phyloP scores from a whole-genome alignment of 176 grass and related monocot species.

The Juncus effusus region DNA sequence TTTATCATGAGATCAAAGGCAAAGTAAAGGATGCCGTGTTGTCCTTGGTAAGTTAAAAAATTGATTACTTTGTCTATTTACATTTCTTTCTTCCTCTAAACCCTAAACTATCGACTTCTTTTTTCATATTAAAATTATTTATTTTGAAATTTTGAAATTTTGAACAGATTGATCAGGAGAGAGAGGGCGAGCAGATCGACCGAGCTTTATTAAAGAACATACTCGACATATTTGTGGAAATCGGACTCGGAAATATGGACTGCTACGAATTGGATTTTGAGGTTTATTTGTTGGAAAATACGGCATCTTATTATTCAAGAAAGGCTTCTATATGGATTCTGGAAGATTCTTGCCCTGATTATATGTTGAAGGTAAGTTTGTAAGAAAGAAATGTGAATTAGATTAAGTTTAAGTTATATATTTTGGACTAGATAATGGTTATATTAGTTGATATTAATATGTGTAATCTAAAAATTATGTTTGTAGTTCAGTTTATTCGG shows the following conservation, averaged over 20 bases:
- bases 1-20: conserved; percentile 83
- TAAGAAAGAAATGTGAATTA: neutral
- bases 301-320: conserved; percentile 78
- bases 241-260: conserved; percentile 66
- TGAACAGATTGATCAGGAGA: conserved; percentile 81
- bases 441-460: no score
- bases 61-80: conserved; percentile 9
- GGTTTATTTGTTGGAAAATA: conserved; percentile 77
- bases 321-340: conserved; percentile 94
- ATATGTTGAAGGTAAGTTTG: conserved; percentile 84
- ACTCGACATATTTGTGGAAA: conserved; percentile 96
- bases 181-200: conserved; percentile 89
- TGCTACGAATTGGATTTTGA: conserved; percentile 94
- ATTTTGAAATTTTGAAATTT: conserved; percentile 9
- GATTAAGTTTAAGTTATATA: no score
- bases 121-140: neutral
- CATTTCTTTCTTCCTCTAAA: no score
- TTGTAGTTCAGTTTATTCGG: no score
- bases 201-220: conserved; percentile 88
- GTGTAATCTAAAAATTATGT: no score
- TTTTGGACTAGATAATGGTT: no score
- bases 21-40: conserved; percentile 80
- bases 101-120: no score
- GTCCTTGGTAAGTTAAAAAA: conserved; percentile 53
- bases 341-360: conserved; percentile 94